Evolutionary conservation across 2,329 filamentous ascomycete species (phyloP), one percentile per base, ranked within the genome.

Genomic region (Trichoderma guizhouense): DNA sequence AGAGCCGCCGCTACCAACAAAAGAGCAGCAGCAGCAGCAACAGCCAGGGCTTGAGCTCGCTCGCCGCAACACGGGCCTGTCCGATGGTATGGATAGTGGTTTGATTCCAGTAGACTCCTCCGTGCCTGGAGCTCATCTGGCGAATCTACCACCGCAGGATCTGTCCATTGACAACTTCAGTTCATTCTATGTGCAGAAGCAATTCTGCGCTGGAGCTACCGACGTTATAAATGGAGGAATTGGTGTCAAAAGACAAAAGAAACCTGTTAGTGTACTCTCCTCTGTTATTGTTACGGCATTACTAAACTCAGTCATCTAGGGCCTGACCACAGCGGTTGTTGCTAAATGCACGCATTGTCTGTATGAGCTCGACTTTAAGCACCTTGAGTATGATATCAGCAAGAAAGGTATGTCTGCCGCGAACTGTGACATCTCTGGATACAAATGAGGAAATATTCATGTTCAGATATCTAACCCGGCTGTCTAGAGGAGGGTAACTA

Each of bases 191-290:
- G 79, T 84, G 11, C 79, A 86, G 47, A 88, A 86, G 69, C 87
- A 86, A 1, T 88, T 89, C 74, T 89, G 87, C 57, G 83, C 85
- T 24, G 87, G 87, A 1, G 87, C 87, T 7, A 84, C 84, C 61
- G 85, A 87, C 18, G 83, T 85, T 1, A 78, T 84, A 32, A 80
- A 81, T 43, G 87, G 87, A 1, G 84, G 83, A 3, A 77, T 83
- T 4, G 87, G 86, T 7, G 82, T 88, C 61, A 86, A 84, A 75
- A 86, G 84, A 74, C 82, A 84, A 4, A 85, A 84, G 75, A 85
- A 86, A 72, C 82, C 86, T 34, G 84, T 87, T 71, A 30, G 60
- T 63, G 32, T 51, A 32, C 15, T 3, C 34, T 15, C 71, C 21
- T 21, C n/a, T 60, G 8, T 34, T 12, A 0, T 5, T 21, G 34